phyloP scores from a whole-genome alignment of 2,329 filamentous ascomycete genomes.

The Fusarium ambrosium region DNA sequence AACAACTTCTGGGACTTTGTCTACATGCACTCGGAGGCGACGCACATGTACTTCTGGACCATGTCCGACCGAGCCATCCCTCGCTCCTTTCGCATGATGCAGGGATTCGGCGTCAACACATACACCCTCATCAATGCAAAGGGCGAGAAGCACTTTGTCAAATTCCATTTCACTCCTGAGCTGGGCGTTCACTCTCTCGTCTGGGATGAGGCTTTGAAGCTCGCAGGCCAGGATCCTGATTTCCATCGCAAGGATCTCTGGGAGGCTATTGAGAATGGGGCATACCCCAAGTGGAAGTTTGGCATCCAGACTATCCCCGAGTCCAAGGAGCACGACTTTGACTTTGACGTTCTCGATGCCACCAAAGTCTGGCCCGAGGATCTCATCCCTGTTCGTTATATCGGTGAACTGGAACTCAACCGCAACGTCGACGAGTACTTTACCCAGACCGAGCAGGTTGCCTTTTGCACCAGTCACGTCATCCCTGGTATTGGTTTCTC shows the following conservation, averaged over 20 bases:
- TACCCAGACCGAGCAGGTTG: constrained; percentile 84
- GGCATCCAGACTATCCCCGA: constrained; percentile 85
- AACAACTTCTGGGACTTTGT: constrained; percentile 86
- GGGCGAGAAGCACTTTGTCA: constrained; percentile 79
- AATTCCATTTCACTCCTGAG: constrained; percentile 82
- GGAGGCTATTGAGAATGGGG: constrained; percentile 79
- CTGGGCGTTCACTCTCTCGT: constrained; percentile 82
- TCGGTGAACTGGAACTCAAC: constrained; percentile 85
- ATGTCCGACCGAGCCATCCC: constrained; percentile 83
- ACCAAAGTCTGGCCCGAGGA: constrained; percentile 92
- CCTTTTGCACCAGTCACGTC: constrained; percentile 85
- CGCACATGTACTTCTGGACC: constrained; percentile 84
- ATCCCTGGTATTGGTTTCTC: constrained; percentile 84
- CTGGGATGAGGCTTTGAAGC: constrained; percentile 84
- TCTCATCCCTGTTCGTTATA: constrained; percentile 78
- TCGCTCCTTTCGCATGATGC: constrained; percentile 85
- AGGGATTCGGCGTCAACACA: constrained; percentile 88
- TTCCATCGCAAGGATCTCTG: constrained; percentile 85
- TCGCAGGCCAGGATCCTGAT: constrained; percentile 81
- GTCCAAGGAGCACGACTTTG: constrained; percentile 79
- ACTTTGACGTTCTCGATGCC: constrained; percentile 87
- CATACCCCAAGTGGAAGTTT: constrained; percentile 83
- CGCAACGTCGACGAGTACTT: constrained; percentile 86
- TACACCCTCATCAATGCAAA: constrained; percentile 77
- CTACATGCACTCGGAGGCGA: constrained; percentile 73